Percentiles rank a stretch among this genome's conserved stretches.
Evolutionary conservation across 495 filamentous ascomycete genomes (phyloP).

Genomic region (Aspergillus bridgeri): DNA sequence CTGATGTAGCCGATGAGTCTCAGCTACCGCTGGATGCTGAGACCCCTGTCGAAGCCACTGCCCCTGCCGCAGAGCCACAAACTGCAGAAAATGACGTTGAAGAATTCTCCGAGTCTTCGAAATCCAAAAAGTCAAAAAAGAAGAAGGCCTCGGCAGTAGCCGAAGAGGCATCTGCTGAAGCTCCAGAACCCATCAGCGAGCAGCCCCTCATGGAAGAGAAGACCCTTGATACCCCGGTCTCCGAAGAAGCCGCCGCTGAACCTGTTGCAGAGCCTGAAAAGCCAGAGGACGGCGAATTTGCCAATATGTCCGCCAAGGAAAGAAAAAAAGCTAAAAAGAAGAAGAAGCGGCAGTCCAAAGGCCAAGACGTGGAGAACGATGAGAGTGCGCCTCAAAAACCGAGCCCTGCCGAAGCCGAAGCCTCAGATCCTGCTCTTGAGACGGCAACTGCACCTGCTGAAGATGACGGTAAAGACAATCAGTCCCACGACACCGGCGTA

Average conservation of each 20-base stretch:
- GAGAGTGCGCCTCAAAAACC: constrained; percentile 14
- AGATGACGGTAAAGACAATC: constrained; percentile 50
- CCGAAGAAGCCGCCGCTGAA: constrained; percentile 16
- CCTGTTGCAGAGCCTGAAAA: constrained; percentile 12
- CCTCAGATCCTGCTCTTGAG: constrained; percentile 27
- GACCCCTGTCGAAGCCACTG: neutral
- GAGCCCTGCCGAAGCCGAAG: constrained; percentile 21
- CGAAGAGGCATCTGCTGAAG: constrained; percentile 10
- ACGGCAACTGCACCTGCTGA: constrained; percentile 41
- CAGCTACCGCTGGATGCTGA: neutral
- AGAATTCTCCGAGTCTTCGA: constrained; percentile 16
- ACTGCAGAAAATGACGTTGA: constrained; percentile 10
- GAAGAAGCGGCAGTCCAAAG: constrained; percentile 41
- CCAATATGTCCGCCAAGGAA: constrained; percentile 33
- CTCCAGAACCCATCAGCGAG: constrained; percentile 11
- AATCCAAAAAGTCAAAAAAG: constrained; percentile 24
- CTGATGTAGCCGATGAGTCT: neutral
- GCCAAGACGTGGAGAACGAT: constrained; percentile 20
- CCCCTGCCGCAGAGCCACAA: constrained; percentile 5
- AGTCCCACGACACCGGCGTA: constrained; percentile 44
- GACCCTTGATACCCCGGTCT: neutral
- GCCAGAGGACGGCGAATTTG: constrained; percentile 20
- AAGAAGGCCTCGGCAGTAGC: constrained; percentile 9
- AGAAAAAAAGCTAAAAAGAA: constrained; percentile 48
- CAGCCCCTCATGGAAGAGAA: neutral